Evolutionary conservation across 257 asterid species (phyloP), one percentile per base, ranked within the genome.

Genomic region (Solanum arcanum): DNA sequence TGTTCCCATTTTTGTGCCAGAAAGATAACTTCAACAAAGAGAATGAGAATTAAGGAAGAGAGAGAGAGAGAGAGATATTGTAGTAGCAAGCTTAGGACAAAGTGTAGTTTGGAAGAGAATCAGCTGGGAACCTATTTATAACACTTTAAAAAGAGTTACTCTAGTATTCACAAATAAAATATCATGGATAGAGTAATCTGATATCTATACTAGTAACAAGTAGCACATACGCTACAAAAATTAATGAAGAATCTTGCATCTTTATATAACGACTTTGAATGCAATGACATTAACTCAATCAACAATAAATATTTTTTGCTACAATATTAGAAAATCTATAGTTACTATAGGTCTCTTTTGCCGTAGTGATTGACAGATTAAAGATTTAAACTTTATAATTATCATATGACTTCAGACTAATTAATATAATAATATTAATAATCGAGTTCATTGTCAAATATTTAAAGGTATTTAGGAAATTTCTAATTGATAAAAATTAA

Each of bases 1-100:
- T 83, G 92, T 94, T 88, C 94, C 97, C 92, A 90, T 91, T 82
- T 76, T 84, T 14, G 31, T 25, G 6, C 69, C 42, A 68, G 39
- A 85, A 44, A 52, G 86, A 44, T 10, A 62, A 86, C 25, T 74
- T 83, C 60, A 86, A 83, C 81, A 29, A 66, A 16, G n/a, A 56
- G 25, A 49, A n/a, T 29, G 41, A 69, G 52, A 56, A 14, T n/a
- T 62, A 83, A 62, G 72, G 49, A 15, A 81, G 41, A 68, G 35
- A 60, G 42, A 33, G 35, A 60, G 42, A 33, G 35, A 33, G 35
- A 33, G 35, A 35, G 52, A 20, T 9, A 78, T 29, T 27, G 69
- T 31, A 64, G 42, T n/a, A 35, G 46, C 78, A 33, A 27, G 29
- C 42, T 59, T 21, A 84, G 49, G 78, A 83, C 62, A 68, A 86